phyloP scores from a whole-genome alignment of 2,329 filamentous ascomycete genomes.

The Epichloe glyceriae region DNA sequence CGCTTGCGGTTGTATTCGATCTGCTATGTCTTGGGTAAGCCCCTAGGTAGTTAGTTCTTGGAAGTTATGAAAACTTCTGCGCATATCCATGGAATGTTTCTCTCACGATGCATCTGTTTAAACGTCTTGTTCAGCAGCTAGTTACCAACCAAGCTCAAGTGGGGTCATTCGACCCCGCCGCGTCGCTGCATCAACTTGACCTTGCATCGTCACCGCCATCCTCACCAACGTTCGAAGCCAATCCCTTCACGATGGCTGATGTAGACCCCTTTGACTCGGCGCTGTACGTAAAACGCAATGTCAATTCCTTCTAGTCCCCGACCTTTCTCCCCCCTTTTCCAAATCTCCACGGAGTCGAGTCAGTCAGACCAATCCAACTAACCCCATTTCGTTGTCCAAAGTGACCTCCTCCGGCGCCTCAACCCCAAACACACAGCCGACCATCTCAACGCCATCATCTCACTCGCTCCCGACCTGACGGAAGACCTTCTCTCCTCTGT shows the following conservation, averaged over 20 bases:
- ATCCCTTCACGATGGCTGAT: conserved; percentile 28
- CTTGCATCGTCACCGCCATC: background rate
- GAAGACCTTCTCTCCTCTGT: conserved; percentile 97
- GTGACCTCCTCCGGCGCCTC: conserved; percentile 94
- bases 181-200: background rate
- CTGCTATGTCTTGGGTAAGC: no score
- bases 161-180: background rate
- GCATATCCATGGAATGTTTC: no score
- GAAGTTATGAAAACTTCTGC: no score
- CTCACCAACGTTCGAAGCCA: background rate
- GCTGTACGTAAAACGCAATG: conserved; percentile 40
- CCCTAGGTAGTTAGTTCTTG: no score
- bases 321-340: background rate
- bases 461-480: conserved; percentile 78
- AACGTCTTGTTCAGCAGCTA: no score
- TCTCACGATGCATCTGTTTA: no score
- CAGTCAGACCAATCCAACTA: background rate
- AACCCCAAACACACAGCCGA: conserved; percentile 83
- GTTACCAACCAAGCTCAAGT: background rate
- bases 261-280: conserved; percentile 63
- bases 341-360: background rate
- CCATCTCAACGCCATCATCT: conserved; percentile 82
- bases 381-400: conserved; percentile 22
- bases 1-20: no score
- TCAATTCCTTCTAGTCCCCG: background rate